Evolutionary conservation across 1,284 basidiomycete species (phyloP), one percentile per base, ranked within the genome.

Genomic region (Papiliotrema fonsecae): DNA sequence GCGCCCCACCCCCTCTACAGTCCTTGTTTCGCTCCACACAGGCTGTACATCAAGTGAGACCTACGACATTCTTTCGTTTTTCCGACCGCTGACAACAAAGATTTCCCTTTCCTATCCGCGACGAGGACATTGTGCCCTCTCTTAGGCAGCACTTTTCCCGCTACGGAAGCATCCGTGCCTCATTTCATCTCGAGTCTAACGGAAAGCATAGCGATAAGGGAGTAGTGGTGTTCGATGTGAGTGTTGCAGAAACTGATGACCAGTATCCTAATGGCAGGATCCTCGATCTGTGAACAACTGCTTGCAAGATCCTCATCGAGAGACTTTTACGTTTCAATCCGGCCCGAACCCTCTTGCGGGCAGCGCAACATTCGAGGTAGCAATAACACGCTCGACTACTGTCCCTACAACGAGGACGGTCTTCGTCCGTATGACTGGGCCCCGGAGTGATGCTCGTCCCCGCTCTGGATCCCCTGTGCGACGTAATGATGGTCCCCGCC

Each of bases 221-320:
- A 14, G 49, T 56, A 13, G 60, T 70, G 4, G 56, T 70, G 5
- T 70, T 64, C 41, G 26, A 59, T 3, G 67, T 64, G 32, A 56
- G 62, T 47, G 14, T 5, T 24, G 9, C 14, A 19, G 34, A 5
- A 19, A 31, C 25, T 16, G 18, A 22, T 1, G 19, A 22, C 4
- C n/a, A 24, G 2, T 4, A 6, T 24, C 7, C 31, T 46, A 9
- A 18, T 10, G 21, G 3, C 45, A 69, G 62, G 53, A 59, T 1
- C 42, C 47, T n/a, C 39, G 38, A 2, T 36, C 48, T 3, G 50
- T 60, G 2, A 14, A 50, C 2, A 24, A 19, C n/a, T 56, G 61
- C 14, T 37, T 65, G 7, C 51, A 36, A 0, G 67, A 70, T 42
- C 59, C 57, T 1, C 37, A 38, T 0, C 40, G 50, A 39, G 18